Evolutionary conservation across 2,329 filamentous ascomycete species (phyloP), one percentile per base, ranked within the genome.

Genomic region (Phialophora verrucosa): DNA sequence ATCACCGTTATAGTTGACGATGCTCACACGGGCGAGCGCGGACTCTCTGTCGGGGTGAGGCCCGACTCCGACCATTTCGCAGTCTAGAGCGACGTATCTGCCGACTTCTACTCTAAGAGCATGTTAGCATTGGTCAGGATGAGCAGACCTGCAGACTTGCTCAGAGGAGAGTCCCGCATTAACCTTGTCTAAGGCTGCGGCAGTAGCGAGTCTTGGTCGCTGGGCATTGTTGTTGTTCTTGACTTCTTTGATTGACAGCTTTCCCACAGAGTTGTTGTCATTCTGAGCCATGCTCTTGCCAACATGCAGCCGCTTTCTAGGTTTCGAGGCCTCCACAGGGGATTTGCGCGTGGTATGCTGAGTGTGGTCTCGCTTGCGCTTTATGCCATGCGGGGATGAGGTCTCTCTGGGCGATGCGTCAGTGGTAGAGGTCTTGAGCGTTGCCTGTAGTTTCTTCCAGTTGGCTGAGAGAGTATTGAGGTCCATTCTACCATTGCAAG

Each of bases 11-110:
- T 93, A 99, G 78, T 98, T 96, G 72, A 97, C 93, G 17, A 96
- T 82, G 75, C 91, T 96, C 63, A 94, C 92, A 55, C 95, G 87
- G 0, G 95, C 95, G 53, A 99, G 86, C 0, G 88, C 88, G 42
- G 92, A 93, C 75, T 89, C 83, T 25, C 87, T 85, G 59, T 87
- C 87, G 2, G 86, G 87, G 78, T 81, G 77, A 2, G 79, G 80
- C 0, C 87, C 86, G 0, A 96, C 87, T 56, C 94, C 95, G 29
- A 99, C 95, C 95, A 99, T 99, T 80, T 99, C 95, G 78, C 95
- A 99, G 81, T 99, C 95, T 55, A 99, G 87, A 23, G 91, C 91
- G 50, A 99, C 81, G 77, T 96, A 99, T 83, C 95, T 96, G 59
- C 94, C 95, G 23, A 93, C 81, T 61, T 92, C 87, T 42, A 90